Base-by-base conservation (phyloP, 176 grass and related monocot genomes). In the Puccinellia tenuiflora region DNA sequence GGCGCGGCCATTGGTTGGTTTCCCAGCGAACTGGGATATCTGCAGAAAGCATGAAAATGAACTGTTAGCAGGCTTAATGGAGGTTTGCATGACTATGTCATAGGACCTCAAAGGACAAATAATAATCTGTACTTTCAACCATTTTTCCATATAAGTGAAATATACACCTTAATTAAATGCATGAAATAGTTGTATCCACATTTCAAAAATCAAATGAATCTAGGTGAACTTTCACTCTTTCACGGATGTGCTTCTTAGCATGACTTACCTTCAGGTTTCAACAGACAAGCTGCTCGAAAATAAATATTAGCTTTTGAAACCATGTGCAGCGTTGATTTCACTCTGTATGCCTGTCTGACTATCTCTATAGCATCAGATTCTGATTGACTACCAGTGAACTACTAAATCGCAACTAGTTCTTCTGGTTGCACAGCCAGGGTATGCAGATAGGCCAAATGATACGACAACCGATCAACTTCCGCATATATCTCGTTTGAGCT, bases 401-500 rank as follows among this genome's bases (percentile, higher is more conserved):
- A 8, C 31, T 17, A 26, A 81, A 89, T 52, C 70, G 21, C 43
- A 45, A 76, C 54, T 31, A 82, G 14, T 56, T 76, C 76, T 38
- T 63, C 71, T 63, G 35, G 35, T 72, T 61, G 63, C 35, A 50
- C 54, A 71, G n/a, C 26, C 47, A 85, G 20, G 13, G 33, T 7
- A 77, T 69, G 25, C 28, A 73, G 20, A 85, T 16, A 85, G 30
- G 63, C 15, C 45, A 91, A 81, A 85, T 78, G 71, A 56, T 16
- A 42, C 0, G 77, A 84, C 45, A 85, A 45, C 62, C 66, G 63
- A 71, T 80, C 25, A 81, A 73, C 20, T 29, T 18, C 14, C 14
- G 11, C 39, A 81, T 85, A 81, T 40, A 85, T 85, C 62, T 85
- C 24, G 1, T 43, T 30, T 78, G 70, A 88, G 53, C n/a, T 88